Evolutionary conservation across 164 flowering plant genomes (phyloP), one percentile per base, ranked within the genome.

Genomic region (Protea cynaroides): DNA sequence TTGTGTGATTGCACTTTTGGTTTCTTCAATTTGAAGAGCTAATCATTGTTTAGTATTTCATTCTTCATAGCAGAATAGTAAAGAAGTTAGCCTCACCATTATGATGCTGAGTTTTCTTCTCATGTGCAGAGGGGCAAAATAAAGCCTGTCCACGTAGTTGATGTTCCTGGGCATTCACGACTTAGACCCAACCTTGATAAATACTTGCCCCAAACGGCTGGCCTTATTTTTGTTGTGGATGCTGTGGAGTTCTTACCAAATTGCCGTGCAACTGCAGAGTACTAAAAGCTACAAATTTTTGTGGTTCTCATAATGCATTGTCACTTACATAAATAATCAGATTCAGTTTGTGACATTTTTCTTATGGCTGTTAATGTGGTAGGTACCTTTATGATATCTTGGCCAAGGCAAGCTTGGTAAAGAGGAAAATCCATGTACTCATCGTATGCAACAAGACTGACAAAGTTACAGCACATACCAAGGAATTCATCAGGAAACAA

Each of bases 121-220:
- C 25, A 44, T 17, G 62, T 56, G 62, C 75, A 79, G 84, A 78
- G 69, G 64, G 85, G 71, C 1, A 84, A 78, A 66, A 37, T 76
- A 64, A 81, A 78, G 67, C 96, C 93, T 64, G 86, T 91, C 58
- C 93, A 81, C 72, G 58, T 94, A 23, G 82, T 94, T 68, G 97
- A 91, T 81, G 87, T 91, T 78, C 97, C 97, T 72, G 97, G 98
- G 65, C 97, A 94, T 73, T 82, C 92, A 55, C 96, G 95, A 43
- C 96, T 94, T 67, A 83, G 84, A 25, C 81, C 93, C 25, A 94
- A 91, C 72, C 81, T 94, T n/a, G 96, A 94, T 71, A 91, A 89
- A 36, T 86, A 71, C 70, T 71, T 94, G 81, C 88, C 90, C 56
- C 91, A 76, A 67, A 92, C 97, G 58, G 93, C 93, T 61, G 92